These are phyloP conservation scores for Yamadazyma mexicana DNA, from an alignment of 1,139 yeast genomes.

Conservation along the genomic window DNA sequence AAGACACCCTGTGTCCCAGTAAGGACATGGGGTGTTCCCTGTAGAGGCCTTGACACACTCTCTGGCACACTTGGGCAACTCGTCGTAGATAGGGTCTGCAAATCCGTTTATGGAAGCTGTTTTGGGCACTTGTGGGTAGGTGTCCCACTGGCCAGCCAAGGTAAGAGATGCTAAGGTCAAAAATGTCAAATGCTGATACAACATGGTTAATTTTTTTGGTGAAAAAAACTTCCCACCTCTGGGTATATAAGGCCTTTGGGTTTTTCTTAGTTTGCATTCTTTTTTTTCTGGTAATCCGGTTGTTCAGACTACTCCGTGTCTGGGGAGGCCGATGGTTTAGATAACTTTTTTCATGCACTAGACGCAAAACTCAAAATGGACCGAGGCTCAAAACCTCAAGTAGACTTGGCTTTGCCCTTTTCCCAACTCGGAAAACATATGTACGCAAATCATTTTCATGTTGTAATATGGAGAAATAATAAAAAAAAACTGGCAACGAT, in stretches of 20 bases:
- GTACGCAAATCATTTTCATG: not conserved
- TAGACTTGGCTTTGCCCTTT: conserved; percentile 1
- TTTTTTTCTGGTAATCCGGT: too few relatives aligned
- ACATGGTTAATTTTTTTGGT: not conserved
- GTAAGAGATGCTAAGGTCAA: conserved; percentile 5
- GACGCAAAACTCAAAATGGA: conserved; percentile 4
- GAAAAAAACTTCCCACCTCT: not conserved
- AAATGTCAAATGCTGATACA: not conserved
- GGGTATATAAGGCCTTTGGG: not conserved
- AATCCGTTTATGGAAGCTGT: conserved; percentile 53
- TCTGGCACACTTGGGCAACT: conserved; percentile 45
- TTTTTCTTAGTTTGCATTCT: too few relatives aligned
- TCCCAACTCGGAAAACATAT: conserved; percentile 1
- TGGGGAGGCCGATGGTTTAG: conserved; percentile 6
- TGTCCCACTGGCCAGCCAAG: conserved; percentile 22
- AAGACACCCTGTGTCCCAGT: conserved; percentile 56
- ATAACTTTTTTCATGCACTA: conserved; percentile 7
- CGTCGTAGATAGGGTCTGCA: conserved; percentile 48
- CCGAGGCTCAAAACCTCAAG: not conserved
- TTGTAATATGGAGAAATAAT: not conserved
- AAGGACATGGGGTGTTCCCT: conserved; percentile 48
- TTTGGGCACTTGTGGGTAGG: conserved; percentile 50
- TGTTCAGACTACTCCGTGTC: too few relatives aligned
- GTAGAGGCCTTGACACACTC: conserved; percentile 38
- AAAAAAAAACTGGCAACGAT: too few relatives aligned